phyloP scores from a whole-genome alignment of 768 basidiomycete genomes.

The Trametes maxima region DNA sequence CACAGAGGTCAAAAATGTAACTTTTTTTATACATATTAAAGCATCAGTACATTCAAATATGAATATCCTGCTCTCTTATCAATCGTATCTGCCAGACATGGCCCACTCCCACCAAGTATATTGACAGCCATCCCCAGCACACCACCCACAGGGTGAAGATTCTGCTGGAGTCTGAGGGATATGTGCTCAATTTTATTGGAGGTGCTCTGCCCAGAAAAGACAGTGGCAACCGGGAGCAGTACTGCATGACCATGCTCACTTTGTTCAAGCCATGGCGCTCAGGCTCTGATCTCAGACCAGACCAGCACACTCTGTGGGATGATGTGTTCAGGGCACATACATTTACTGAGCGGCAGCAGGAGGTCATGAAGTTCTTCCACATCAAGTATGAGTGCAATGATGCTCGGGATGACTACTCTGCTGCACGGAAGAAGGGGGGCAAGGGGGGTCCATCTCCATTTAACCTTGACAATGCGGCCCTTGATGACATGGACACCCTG shows the following conservation, averaged over 20 bases:
- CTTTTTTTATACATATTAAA: background rate
- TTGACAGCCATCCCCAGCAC: background rate
- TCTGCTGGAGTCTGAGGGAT: background rate
- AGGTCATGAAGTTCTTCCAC: constrained; percentile 12
- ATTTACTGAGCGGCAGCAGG: background rate
- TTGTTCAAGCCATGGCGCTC: constrained; percentile 39
- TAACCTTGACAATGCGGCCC: background rate
- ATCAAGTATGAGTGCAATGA: constrained; percentile 16
- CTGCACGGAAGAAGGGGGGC: background rate
- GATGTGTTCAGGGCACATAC: background rate
- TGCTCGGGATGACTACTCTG: constrained; percentile 9
- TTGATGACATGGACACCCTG: background rate
- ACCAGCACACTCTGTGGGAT: constrained; percentile 5
- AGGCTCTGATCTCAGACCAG: constrained; percentile 31
- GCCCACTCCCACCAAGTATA: background rate
- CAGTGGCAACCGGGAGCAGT: constrained; percentile 37
- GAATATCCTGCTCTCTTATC: no score
- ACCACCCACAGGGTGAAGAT: background rate
- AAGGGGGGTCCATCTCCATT: background rate
- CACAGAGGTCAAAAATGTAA: no score
- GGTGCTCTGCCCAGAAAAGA: constrained; percentile 33
- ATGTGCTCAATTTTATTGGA: constrained; percentile 38
- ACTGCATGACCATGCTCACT: constrained; percentile 37
- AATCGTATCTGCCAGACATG: no score
- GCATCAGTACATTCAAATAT: constrained; percentile 1